Evolutionary conservation across 2,329 filamentous ascomycete species (phyloP).

Genomic region (Colletotrichum sp.): DNA sequence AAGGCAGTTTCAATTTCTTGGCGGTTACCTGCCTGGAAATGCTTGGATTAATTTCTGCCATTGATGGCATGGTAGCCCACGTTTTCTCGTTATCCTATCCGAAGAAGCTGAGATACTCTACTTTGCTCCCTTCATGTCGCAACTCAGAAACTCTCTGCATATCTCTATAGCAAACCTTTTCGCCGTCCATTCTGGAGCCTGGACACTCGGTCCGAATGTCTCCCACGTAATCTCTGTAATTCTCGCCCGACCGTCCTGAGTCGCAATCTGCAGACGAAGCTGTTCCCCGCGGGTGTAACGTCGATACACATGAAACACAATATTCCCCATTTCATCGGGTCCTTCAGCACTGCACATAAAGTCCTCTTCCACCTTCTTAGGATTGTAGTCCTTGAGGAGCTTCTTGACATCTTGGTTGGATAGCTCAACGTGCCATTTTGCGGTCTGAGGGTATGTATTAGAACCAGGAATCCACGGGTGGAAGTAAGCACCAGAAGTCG

Average conservation of each 20-base stretch:
- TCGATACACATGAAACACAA: background rate
- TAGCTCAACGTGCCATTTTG: background rate
- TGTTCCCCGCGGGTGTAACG: background rate
- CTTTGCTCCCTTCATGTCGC: background rate
- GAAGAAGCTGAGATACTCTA: background rate
- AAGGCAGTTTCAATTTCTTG: background rate
- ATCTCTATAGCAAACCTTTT: background rate
- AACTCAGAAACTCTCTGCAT: background rate
- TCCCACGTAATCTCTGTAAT: background rate
- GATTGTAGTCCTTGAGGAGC: background rate
- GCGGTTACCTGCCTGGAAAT: background rate
- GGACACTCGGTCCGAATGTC: background rate
- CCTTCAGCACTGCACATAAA: background rate
- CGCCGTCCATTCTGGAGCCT: background rate
- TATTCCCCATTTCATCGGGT: background rate
- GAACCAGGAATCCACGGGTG: background rate
- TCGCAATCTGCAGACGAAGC: background rate
- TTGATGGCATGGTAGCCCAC: fast-evolving
- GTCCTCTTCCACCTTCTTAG: background rate
- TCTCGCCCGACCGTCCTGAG: background rate
- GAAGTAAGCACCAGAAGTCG: background rate
- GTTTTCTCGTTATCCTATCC: fast-evolving
- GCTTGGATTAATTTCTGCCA: background rate
- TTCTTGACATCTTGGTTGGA: background rate
- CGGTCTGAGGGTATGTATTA: background rate